These are phyloP conservation scores for Davidsoniella australis DNA, from an alignment of 2,329 filamentous ascomycete genomes.

Conservation along the genomic window DNA sequence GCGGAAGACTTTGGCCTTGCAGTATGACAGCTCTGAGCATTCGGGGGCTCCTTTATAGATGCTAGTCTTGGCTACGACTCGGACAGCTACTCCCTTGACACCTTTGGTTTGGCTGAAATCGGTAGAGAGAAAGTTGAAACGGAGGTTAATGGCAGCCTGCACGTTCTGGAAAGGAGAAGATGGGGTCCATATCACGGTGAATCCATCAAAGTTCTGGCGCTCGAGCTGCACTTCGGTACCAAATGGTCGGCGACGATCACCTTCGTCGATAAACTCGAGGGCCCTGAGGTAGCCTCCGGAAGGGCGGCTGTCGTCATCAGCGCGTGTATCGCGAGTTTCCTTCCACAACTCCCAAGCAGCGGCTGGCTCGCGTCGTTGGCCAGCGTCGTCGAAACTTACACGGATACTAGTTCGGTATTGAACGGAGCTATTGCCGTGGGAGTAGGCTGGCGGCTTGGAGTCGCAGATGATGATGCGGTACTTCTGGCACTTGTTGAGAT, in stretches of 20 bases:
- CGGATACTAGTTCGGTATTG: constrained; percentile 81
- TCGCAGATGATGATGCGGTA: constrained; percentile 79
- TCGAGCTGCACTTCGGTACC: constrained; percentile 51
- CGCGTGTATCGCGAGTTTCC: constrained; percentile 68
- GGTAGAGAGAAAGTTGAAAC: constrained; percentile 96
- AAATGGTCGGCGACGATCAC: constrained; percentile 38
- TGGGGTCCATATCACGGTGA: constrained; percentile 77
- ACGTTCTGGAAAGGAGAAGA: constrained; percentile 42
- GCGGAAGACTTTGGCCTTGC: constrained; percentile 92
- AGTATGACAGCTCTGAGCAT: constrained; percentile 63
- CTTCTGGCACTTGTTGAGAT: constrained; percentile 92
- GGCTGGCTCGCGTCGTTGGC: constrained; percentile 68
- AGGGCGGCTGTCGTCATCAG: constrained; percentile 71
- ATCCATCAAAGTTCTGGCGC: constrained; percentile 76
- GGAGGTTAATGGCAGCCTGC: constrained; percentile 75
- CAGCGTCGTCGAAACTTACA: constrained; percentile 94
- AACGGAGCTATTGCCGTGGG: constrained; percentile 40
- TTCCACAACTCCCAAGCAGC: constrained; percentile 87
- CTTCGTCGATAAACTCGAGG: constrained; percentile 77
- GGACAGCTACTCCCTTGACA: constrained; percentile 90
- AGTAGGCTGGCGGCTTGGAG: constrained; percentile 34
- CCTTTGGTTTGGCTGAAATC: constrained; percentile 98
- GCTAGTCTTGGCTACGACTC: constrained; percentile 82
- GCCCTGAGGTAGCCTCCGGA: constrained; percentile 82
- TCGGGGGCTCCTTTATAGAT: constrained; percentile 30